Evolutionary conservation across 2,329 filamentous ascomycete genomes (phyloP).

Genomic region (Leptodontidium sp.): DNA sequence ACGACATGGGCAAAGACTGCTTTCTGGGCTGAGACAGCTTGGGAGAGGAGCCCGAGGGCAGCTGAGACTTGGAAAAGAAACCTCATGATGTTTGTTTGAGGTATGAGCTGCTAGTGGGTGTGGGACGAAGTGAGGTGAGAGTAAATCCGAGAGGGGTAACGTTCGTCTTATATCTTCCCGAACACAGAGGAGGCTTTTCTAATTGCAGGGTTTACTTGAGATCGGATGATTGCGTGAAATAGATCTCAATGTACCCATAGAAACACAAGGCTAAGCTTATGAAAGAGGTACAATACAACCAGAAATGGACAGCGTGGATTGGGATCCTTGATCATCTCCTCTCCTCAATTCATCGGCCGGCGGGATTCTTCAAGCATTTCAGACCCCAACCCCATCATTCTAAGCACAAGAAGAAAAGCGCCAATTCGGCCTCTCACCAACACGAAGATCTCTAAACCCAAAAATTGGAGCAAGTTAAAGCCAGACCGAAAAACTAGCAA

Average conservation of each 20-base stretch:
- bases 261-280: constrained; percentile 9
- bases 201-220: background rate
- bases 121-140: background rate
- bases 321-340: background rate
- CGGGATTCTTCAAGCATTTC: no score
- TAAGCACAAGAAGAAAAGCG: background rate
- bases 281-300: background rate
- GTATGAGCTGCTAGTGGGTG: background rate
- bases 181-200: no score
- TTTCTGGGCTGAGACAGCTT: constrained; percentile 36
- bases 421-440: no score
- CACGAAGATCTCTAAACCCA: background rate
- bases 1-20: constrained; percentile 46
- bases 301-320: background rate
- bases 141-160: background rate
- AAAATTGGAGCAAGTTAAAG: background rate
- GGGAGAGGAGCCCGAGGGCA: constrained; percentile 22
- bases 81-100: constrained; percentile 29
- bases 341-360: background rate
- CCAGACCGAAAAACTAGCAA: background rate
- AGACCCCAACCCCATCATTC: background rate
- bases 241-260: background rate
- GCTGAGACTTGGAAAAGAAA: constrained; percentile 19
- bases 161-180: background rate
- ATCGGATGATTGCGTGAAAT: background rate